Evolutionary conservation across 176 grass and related monocot species (phyloP).

Genomic region (Musa beccarii): DNA sequence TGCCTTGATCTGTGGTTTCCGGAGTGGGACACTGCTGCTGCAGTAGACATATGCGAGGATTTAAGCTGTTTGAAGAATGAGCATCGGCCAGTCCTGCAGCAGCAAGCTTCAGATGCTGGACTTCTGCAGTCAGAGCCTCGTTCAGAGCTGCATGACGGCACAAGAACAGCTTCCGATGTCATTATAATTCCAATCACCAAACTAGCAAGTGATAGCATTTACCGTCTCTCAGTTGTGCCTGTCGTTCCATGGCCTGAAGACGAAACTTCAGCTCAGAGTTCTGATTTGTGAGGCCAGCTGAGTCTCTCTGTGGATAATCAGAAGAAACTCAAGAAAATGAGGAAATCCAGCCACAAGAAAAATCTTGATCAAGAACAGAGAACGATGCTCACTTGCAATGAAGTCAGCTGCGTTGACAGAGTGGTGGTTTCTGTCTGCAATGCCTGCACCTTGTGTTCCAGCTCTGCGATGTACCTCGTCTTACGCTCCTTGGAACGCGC

Average conservation of each 20-base stretch:
- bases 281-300: conserved; percentile 44
- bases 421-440: conserved; percentile 82
- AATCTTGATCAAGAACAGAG: not conserved
- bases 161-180: not conserved
- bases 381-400: conserved; percentile 41
- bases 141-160: conserved; percentile 44
- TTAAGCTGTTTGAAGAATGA: conserved; percentile 30
- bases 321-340: not conserved
- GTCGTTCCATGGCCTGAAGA: conserved; percentile 90
- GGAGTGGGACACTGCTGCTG: conserved; percentile 50
- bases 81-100: conserved; percentile 40
- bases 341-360: not conserved
- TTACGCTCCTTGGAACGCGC: conserved; percentile 93
- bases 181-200: not conserved
- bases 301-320: conserved; percentile 45
- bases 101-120: conserved; percentile 68
- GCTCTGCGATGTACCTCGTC: conserved; percentile 79
- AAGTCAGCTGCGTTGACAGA: conserved; percentile 74
- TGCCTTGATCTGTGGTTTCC: conserved; percentile 20
- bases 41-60: conserved; percentile 36
- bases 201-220: conserved; percentile 17
- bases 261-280: conserved; percentile 89
- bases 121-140: conserved; percentile 67
- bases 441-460: conserved; percentile 94
- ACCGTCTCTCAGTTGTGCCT: conserved; percentile 80